Evolutionary conservation across 768 basidiomycete genomes (phyloP).

Genomic region (Clavulina sp.): DNA sequence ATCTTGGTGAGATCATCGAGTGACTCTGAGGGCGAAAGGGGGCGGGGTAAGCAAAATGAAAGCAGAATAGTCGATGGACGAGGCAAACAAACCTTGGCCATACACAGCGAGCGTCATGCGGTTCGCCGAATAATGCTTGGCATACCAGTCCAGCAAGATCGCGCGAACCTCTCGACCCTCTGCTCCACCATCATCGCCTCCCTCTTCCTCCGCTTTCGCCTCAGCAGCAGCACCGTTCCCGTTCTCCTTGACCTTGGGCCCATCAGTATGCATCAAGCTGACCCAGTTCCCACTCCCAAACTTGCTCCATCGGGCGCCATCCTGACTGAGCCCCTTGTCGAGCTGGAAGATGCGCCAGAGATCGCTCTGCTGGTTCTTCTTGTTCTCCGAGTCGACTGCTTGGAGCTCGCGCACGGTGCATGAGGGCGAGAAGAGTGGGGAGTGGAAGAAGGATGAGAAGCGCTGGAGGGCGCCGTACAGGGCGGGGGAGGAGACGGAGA

Average conservation of each 20-base stretch:
- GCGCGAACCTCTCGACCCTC: conserved; percentile 67
- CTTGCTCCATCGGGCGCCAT: conserved; percentile 73
- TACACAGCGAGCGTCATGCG: conserved; percentile 66
- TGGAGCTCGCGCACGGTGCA: conserved; percentile 82
- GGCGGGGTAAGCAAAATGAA: not conserved
- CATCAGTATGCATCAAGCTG: conserved; percentile 37
- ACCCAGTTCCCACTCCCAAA: conserved; percentile 79
- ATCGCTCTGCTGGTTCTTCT: conserved; percentile 85
- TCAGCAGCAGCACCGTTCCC: not conserved
- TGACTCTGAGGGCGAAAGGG: conserved; percentile 33
- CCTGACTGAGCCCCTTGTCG: conserved; percentile 67
- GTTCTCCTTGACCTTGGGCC: conserved; percentile 26
- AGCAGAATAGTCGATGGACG: not conserved
- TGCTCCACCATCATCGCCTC: conserved; percentile 38
- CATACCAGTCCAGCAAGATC: conserved; percentile 74
- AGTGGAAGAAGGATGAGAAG: conserved; percentile 77
- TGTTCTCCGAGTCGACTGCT: conserved; percentile 93
- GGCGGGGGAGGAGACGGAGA: conserved; percentile 46
- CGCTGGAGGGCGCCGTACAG: conserved; percentile 56
- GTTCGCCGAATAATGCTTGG: conserved; percentile 59
- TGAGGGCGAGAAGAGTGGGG: conserved; percentile 73
- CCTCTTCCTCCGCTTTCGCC: conserved; percentile 29
- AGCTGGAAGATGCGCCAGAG: conserved; percentile 91
- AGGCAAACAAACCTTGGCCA: conserved; percentile 42
- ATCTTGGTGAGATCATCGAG: conserved; percentile 51